Evolutionary conservation across 805 yeast genomes (phyloP), one percentile per base, ranked within the genome.

Genomic region (Cyberlindnera nakhonratchasimensis): DNA sequence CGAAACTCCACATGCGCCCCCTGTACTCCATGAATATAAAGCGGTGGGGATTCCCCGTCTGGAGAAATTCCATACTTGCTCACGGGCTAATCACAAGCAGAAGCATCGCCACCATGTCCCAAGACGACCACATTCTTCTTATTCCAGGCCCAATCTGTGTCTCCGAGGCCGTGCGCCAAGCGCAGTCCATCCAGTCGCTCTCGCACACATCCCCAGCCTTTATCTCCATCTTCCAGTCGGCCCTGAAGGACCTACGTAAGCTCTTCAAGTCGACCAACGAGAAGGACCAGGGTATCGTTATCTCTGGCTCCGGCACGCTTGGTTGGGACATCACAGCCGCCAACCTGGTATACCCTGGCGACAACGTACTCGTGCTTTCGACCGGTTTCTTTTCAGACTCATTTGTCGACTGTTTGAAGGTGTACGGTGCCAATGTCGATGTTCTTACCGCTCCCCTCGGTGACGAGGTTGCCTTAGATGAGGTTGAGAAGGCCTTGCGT

Each of bases 281-380:
- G 12, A 60, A 65, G n/a, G 77, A 93, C 28, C 96, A 87, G 67
- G 87, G 90, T 7, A 72, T 86, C 46, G 86, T 91, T 13, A 60
- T 91, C 43, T 74, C 93, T 3, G 98, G 97, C 32, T 83, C 95
- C 2, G 98, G 98, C 44, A 88, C 97, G 17, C 72, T 90, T 31
- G 98, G 98, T 28, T 90, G 96, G 96, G 98, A 90, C 58, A 69
- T 90, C 48, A 82, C 79, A 31, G 95, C 83, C 20, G 74, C 95
- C 25, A 90, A 91, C 66, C 71, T 89, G 52, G 57, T 87, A 40
- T 64, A 65, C 48, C 70, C 74, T 2, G 81, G 79, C 42, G 96
- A 89, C 45, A 74, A 78, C 34, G 91, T 79, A 6, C 74, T 91
- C 52, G 86, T 90, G 22, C 72, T 91, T 47, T 82, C 93, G 42